Evolutionary conservation across 495 filamentous ascomycete species (phyloP).

Genomic region (Venustampulla echinocandica): DNA sequence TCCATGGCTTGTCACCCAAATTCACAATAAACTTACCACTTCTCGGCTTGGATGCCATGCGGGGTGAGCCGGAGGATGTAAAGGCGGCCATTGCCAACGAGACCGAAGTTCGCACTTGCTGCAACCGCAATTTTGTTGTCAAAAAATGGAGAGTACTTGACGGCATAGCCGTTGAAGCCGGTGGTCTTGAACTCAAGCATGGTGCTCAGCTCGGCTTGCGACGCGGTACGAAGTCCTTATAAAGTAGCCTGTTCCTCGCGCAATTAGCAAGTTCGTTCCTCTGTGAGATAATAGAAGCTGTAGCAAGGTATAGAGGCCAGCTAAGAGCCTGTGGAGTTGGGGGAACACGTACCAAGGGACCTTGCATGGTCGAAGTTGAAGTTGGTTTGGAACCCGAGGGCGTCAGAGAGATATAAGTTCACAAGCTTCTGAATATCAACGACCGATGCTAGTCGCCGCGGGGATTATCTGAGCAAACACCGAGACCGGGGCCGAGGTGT

Average conservation of each 20-base stretch:
- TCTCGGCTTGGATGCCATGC: conserved; percentile 72
- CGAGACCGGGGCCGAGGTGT: no score
- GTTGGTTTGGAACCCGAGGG: no score
- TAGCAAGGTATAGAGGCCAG: neutral
- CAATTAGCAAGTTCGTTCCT: no score
- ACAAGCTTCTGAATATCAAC: conserved; percentile 29
- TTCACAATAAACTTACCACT: conserved; percentile 40
- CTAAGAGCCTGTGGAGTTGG: neutral
- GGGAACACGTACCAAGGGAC: neutral
- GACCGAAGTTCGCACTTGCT: conserved; percentile 82
- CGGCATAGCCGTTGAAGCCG: conserved; percentile 88
- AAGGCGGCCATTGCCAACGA: conserved; percentile 89
- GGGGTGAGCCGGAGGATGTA: conserved; percentile 74
- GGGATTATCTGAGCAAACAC: no score
- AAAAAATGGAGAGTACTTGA: conserved; percentile 97
- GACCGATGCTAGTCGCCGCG: neutral
- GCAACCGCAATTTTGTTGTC: conserved; percentile 86
- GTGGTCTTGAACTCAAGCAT: conserved; percentile 93
- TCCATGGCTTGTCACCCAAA: conserved; percentile 4
- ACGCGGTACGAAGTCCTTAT: no score
- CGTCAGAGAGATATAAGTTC: neutral
- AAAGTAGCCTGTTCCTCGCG: no score
- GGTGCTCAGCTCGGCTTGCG: neutral
- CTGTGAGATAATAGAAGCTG: no score
- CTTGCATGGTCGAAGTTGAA: neutral